Evolutionary conservation across 1,284 basidiomycete species (phyloP).

Genomic region (Veloboletus limbatus): DNA sequence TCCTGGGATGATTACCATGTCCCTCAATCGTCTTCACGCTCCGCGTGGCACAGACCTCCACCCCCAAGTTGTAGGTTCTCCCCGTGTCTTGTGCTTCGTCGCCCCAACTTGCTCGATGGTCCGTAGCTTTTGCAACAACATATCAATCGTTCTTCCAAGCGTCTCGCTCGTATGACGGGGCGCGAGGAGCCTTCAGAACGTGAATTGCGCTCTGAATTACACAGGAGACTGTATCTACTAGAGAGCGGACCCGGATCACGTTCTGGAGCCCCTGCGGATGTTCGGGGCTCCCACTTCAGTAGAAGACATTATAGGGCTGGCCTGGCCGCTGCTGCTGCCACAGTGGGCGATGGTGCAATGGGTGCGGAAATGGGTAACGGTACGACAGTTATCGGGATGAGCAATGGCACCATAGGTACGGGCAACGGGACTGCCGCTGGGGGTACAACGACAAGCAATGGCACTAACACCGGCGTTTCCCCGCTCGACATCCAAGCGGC

Average conservation of each 20-base stretch:
- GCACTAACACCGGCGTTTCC: conserved; percentile 35
- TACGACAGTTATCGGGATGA: background rate
- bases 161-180: conserved; percentile 69
- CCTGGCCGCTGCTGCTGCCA: conserved; percentile 6
- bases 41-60: conserved; percentile 41
- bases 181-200: conserved; percentile 48
- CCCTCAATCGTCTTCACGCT: conserved; percentile 24
- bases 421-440: too few species aligned
- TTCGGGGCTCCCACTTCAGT: conserved; percentile 8
- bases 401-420: background rate
- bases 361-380: too few species aligned
- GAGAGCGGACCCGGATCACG: conserved; percentile 29
- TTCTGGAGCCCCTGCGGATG: conserved; percentile 6
- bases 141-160: conserved; percentile 62
- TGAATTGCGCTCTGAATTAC: conserved; percentile 49
- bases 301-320: conserved; percentile 10
- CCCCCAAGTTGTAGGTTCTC: conserved; percentile 60
- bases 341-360: too few species aligned
- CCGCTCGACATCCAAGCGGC: conserved; percentile 40
- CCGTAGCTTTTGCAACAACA: conserved; percentile 65
- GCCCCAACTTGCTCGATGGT: background rate
- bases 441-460: conserved; percentile 10
- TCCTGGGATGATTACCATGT: conserved; percentile 26
- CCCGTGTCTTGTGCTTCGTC: background rate
- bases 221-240: conserved; percentile 49